Percentiles rank a stretch among this genome's conserved stretches.
Conservation (phyloP, 2,329 filamentous ascomycete genomes). For the Cladosporium sp. region DNA sequence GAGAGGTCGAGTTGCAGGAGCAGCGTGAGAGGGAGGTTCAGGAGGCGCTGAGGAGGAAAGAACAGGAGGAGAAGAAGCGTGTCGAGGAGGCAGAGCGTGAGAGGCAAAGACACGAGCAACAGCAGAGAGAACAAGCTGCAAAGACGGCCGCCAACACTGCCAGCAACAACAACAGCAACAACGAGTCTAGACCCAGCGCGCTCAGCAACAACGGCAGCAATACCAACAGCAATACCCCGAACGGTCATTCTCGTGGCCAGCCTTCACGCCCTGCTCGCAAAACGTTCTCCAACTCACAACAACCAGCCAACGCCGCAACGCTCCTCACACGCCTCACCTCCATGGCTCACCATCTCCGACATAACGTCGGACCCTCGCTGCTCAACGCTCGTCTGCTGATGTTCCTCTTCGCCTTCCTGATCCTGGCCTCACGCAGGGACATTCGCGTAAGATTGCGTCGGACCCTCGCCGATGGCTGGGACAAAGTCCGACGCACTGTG, state of each 20-base stretch:
- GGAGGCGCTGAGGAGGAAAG: conserved; percentile 41
- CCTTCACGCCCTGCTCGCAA: conserved; percentile 16
- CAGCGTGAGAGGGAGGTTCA: conserved; percentile 54
- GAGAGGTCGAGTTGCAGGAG: conserved; percentile 62
- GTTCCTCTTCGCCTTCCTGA: conserved; percentile 76
- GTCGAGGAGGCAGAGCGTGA: conserved; percentile 24
- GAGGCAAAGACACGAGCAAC: conserved; percentile 39
- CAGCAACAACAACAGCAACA: conserved; percentile 47
- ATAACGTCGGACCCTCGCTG: conserved; percentile 18
- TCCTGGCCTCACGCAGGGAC: conserved; percentile 74
- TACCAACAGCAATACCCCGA: conserved; percentile 39
- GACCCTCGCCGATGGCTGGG: conserved; percentile 71
- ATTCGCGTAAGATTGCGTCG: conserved; percentile 73
- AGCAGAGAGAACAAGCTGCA: conserved; percentile 30
- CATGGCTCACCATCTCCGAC: conserved; percentile 9
- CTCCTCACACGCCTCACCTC: conserved; percentile 19
- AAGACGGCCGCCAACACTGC: conserved; percentile 24
- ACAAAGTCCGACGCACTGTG: conserved; percentile 78
- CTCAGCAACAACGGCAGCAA: conserved; percentile 15
- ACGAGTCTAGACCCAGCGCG: conserved; percentile 37
- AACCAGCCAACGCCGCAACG: conserved; percentile 14
- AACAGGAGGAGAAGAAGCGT: conserved; percentile 35
- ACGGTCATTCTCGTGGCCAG: conserved; percentile 13
- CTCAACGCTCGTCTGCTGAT: conserved; percentile 64
- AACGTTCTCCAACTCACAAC: background rate